Percentiles rank a stretch among this genome's conserved stretches.
These are phyloP conservation scores for Ilyonectria sp. DNA, from an alignment of 2,329 filamentous ascomycete genomes.

Conservation along the genomic window DNA sequence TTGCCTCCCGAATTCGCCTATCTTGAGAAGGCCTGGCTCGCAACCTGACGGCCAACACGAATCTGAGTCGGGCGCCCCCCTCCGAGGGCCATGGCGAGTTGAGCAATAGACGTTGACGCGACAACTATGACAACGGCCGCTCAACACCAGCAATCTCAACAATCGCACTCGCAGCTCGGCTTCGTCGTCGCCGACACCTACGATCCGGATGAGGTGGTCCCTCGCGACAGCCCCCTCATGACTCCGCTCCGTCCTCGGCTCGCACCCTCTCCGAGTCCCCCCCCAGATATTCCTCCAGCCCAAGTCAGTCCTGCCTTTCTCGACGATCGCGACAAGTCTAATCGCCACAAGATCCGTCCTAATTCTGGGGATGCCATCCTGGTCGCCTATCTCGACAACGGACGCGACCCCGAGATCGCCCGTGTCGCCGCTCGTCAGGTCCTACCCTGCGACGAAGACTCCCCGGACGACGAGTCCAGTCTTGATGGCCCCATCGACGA, in stretches of 20 bases:
- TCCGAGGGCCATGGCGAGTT: constrained; percentile 54
- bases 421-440: constrained; percentile 67
- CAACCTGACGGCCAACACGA: constrained; percentile 30
- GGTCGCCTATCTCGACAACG: constrained; percentile 74
- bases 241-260: constrained; percentile 52
- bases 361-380: constrained; percentile 78
- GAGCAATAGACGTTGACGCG: constrained; percentile 48
- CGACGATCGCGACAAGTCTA: constrained; percentile 64
- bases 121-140: constrained; percentile 55
- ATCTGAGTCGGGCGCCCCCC: constrained; percentile 32
- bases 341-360: constrained; percentile 67
- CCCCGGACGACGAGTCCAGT: constrained; percentile 41
- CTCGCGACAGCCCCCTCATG: constrained; percentile 59
- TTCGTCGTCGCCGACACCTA: constrained; percentile 54
- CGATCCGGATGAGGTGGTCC: constrained; percentile 61
- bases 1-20: constrained; percentile 4
- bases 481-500: constrained; percentile 31
- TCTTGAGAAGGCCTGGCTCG: constrained; percentile 26
- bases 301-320: constrained; percentile 54
- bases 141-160: constrained; percentile 51
- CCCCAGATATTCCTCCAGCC: constrained; percentile 54
- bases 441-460: constrained; percentile 62
- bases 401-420: constrained; percentile 77
- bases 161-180: constrained; percentile 43
- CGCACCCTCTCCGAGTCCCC: constrained; percentile 52